Percentiles rank a stretch among this genome's conserved stretches.
phyloP scores from a whole-genome alignment of 2,329 filamentous ascomycete genomes.

The Phaeomoniella chlamydospora region DNA sequence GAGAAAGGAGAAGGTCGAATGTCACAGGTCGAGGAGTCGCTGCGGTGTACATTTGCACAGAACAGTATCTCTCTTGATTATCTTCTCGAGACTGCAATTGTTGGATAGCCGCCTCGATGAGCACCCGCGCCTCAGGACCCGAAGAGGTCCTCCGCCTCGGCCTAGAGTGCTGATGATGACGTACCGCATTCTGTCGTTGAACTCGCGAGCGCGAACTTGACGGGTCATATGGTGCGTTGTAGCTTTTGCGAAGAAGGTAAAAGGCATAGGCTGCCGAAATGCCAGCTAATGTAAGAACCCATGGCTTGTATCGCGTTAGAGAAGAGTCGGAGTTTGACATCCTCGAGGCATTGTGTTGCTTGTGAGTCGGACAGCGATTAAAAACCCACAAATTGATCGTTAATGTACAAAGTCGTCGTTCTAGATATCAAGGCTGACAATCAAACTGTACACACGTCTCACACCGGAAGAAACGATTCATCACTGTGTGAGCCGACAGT shows the following conservation, averaged over 20 bases:
- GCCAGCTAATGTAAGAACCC: slow-evolving; percentile 25
- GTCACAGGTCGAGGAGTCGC: neutral
- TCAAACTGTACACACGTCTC: too few species aligned
- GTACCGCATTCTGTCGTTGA: neutral
- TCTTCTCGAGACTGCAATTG: neutral
- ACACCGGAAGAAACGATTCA: too few species aligned
- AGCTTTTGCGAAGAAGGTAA: slow-evolving; percentile 21
- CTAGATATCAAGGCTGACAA: too few species aligned
- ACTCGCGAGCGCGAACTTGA: neutral
- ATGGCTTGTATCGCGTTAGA: slow-evolving; percentile 21
- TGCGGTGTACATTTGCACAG: neutral
- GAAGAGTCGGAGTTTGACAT: neutral
- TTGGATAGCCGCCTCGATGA: neutral
- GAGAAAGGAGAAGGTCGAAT: slow-evolving; percentile 20
- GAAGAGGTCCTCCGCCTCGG: neutral
- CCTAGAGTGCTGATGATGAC: neutral
- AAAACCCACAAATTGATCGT: too few species aligned
- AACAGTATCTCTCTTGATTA: neutral
- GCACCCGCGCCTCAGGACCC: neutral
- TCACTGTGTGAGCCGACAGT: too few species aligned
- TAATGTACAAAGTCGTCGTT: too few species aligned
- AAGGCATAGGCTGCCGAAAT: slow-evolving; percentile 26
- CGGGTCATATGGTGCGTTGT: slow-evolving; percentile 9
- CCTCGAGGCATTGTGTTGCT: neutral
- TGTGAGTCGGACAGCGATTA: too few species aligned